Conservation (phyloP, 1,284 basidiomycete genomes). For the Rhodotorula sp. region DNA sequence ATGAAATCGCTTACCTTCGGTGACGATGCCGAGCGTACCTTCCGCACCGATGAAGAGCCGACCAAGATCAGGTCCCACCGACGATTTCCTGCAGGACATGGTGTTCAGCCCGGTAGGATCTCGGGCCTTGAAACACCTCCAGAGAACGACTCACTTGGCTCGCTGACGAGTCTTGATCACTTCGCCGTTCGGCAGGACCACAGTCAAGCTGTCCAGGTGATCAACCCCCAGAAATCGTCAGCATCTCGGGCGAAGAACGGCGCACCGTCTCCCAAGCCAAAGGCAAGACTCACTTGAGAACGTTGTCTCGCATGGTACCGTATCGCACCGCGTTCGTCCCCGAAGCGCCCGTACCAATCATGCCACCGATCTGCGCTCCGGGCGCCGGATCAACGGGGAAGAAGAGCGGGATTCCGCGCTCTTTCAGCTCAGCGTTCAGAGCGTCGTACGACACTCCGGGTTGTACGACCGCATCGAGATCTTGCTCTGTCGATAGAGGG, state of each 20-base stretch:
- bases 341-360: constrained; percentile 58
- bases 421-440: constrained; percentile 69
- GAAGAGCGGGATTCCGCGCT: constrained; percentile 74
- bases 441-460: constrained; percentile 84
- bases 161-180: constrained; percentile 87
- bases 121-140: no score
- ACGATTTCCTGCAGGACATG: constrained; percentile 62
- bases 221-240: neutral
- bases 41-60: constrained; percentile 93
- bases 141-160: constrained; percentile 51
- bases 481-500: constrained; percentile 55
- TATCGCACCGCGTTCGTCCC: constrained; percentile 83
- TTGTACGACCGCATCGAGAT: constrained; percentile 63
- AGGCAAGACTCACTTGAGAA: constrained; percentile 16
- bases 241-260: neutral
- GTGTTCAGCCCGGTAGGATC: no score
- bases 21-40: constrained; percentile 88
- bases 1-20: constrained; percentile 57
- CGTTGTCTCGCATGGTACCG: constrained; percentile 58
- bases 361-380: constrained; percentile 62
- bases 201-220: constrained; percentile 58
- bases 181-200: constrained; percentile 83
- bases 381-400: constrained; percentile 65
- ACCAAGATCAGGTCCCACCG: constrained; percentile 85
- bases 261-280: constrained; percentile 5